Percentiles rank a stretch among this genome's conserved stretches.
Conservation (phyloP, 345 rosid species). For the Physaria fendleri region DNA sequence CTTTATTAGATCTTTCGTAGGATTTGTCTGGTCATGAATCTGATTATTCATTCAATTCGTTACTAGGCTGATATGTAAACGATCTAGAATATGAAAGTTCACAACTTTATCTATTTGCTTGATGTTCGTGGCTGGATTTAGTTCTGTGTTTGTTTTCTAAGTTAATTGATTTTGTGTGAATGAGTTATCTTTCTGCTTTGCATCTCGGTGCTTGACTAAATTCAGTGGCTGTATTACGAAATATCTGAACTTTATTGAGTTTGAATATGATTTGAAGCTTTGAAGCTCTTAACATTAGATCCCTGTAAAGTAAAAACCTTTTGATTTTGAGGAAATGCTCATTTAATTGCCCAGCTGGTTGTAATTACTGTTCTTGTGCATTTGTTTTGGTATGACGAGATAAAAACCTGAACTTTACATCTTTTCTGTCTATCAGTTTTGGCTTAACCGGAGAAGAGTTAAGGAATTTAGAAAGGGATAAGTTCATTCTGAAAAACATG, state of each 20-base stretch:
- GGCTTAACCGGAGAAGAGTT: conserved; percentile 10
- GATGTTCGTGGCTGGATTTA: background rate
- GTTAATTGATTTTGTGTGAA: background rate
- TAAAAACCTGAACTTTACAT: background rate
- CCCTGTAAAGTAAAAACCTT: no score
- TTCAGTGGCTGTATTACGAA: background rate
- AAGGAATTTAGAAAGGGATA: no score
- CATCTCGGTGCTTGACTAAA: conserved; percentile 11
- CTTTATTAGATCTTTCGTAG: conserved; percentile 3
- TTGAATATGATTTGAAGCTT: background rate
- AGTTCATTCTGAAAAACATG: no score
- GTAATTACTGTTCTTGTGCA: background rate
- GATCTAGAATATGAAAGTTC: background rate
- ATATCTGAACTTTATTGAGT: background rate
- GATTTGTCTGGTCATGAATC: conserved; percentile 1
- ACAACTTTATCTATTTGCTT: background rate
- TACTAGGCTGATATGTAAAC: background rate
- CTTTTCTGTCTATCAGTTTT: conserved; percentile 4
- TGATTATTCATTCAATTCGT: background rate
- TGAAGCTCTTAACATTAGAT: background rate
- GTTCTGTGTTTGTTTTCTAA: background rate
- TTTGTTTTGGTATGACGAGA: conserved; percentile 4
- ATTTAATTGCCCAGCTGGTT: background rate
- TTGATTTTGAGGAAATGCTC: background rate
- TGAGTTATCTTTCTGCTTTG: background rate